Evolutionary conservation across 2,329 filamentous ascomycete genomes (phyloP).

Genomic region (Colletotrichum musae): DNA sequence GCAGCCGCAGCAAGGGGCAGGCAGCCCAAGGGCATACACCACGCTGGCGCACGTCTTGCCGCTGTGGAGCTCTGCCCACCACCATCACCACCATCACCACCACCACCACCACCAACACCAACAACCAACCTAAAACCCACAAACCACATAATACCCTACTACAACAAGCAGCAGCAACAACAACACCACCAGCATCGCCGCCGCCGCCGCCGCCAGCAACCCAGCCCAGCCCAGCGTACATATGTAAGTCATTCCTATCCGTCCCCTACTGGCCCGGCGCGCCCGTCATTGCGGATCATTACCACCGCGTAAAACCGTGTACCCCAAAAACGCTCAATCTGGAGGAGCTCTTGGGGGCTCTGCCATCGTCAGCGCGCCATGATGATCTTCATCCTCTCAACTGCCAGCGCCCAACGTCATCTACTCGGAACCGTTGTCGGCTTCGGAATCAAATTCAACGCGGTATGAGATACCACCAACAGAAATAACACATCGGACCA

Average conservation of each 20-base stretch:
- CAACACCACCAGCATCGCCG: conserved; percentile 2
- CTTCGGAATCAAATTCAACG: neutral
- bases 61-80: conserved; percentile 34
- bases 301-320: too few species aligned
- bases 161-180: conserved; percentile 2
- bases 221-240: conserved; percentile 19
- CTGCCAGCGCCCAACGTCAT: neutral
- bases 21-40: conserved; percentile 19
- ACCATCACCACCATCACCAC: conserved; percentile 11
- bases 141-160: neutral
- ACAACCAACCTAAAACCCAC: conserved; percentile 1
- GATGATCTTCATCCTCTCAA: neutral
- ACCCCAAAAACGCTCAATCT: too few species aligned
- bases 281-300: too few species aligned
- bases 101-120: conserved; percentile 11
- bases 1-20: conserved; percentile 7
- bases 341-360: too few species aligned
- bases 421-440: neutral
- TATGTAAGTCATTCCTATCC: conserved; percentile 41
- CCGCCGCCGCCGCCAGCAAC: neutral
- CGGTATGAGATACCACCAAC: neutral
- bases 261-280: neutral
- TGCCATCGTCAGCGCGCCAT: too few species aligned
- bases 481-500: conserved; percentile 1
- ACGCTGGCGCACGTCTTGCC: conserved; percentile 32